Conservation (phyloP, 768 basidiomycete genomes). For the Mrakia hoshinonis region DNA sequence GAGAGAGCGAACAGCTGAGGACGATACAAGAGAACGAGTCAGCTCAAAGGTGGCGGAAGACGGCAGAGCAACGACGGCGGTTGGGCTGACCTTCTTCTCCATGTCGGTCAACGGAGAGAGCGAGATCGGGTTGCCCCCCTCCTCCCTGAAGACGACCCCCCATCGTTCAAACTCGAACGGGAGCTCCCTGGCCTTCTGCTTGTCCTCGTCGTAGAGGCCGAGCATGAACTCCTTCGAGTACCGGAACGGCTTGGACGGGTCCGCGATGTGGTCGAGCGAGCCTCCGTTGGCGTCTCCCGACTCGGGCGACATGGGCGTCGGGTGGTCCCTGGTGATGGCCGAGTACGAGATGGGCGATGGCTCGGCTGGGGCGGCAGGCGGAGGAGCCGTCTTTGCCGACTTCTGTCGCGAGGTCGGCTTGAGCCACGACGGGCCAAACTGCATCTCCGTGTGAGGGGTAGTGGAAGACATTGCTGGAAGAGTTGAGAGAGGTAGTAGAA, state of each 20-base stretch:
- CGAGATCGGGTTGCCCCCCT: conserved; percentile 58
- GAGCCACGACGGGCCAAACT: conserved; percentile 30
- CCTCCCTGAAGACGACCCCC: conserved; percentile 78
- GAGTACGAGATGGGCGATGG: conserved; percentile 26
- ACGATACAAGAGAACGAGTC: not conserved
- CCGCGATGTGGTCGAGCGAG: conserved; percentile 13
- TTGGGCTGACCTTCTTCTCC: conserved; percentile 23
- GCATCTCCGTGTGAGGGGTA: conserved; percentile 20
- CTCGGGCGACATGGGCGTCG: not conserved
- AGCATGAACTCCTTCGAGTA: conserved; percentile 80
- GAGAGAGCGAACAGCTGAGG: conserved; percentile 23
- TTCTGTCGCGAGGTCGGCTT: conserved; percentile 20
- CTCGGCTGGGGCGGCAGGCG: not conserved
- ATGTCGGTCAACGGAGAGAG: conserved; percentile 17
- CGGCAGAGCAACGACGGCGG: not conserved
- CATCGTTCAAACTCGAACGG: conserved; percentile 79
- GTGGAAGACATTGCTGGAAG: not conserved
- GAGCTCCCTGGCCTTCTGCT: conserved; percentile 61
- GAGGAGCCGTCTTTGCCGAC: not conserved
- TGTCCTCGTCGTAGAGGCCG: conserved; percentile 65
- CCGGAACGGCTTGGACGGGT: conserved; percentile 40
- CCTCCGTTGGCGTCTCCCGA: not conserved
- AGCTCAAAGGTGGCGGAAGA: not conserved
- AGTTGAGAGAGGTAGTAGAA: not conserved
- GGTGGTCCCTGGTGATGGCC: conserved; percentile 21